Conservation (phyloP, 345 rosid species). For the Moricandia arvensis region DNA sequence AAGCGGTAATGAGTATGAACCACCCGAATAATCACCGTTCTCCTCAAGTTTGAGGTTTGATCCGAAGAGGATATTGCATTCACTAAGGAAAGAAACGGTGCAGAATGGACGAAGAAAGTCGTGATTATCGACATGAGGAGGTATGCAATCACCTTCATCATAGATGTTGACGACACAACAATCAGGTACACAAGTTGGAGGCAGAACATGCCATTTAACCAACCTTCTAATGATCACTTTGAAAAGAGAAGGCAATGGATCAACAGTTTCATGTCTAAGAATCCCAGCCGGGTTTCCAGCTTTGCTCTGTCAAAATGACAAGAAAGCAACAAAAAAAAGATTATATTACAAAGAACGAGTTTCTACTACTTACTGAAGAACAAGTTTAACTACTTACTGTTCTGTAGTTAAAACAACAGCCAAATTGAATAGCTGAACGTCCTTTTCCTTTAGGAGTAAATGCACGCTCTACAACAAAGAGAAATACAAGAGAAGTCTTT, state of each 20-base stretch:
- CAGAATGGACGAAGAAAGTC: conserved; percentile 62
- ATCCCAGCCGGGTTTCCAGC: conserved; percentile 52
- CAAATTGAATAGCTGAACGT: conserved; percentile 56
- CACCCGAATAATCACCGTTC: conserved; percentile 51
- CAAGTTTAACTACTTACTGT: neutral
- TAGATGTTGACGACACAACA: conserved; percentile 67
- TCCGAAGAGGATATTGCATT: conserved; percentile 52
- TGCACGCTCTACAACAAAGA: conserved; percentile 33
- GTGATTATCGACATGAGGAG: conserved; percentile 58
- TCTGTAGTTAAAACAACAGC: conserved; percentile 58
- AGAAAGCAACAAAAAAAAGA: neutral
- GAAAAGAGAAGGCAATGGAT: conserved; percentile 51
- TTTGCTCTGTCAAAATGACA: conserved; percentile 39
- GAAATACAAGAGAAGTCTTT: neutral
- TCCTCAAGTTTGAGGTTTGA: conserved; percentile 44
- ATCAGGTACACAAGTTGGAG: conserved; percentile 53
- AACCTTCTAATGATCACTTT: conserved; percentile 52
- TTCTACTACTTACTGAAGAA: neutral
- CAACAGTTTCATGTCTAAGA: conserved; percentile 48
- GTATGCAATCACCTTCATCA: conserved; percentile 66
- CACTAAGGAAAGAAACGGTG: conserved; percentile 53
- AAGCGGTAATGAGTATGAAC: conserved; percentile 46
- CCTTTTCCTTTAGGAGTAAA: conserved; percentile 58
- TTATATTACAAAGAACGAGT: neutral
- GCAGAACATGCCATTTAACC: conserved; percentile 54